phyloP scores from a whole-genome alignment of 768 basidiomycete genomes.

The Dioszegia crocea region DNA sequence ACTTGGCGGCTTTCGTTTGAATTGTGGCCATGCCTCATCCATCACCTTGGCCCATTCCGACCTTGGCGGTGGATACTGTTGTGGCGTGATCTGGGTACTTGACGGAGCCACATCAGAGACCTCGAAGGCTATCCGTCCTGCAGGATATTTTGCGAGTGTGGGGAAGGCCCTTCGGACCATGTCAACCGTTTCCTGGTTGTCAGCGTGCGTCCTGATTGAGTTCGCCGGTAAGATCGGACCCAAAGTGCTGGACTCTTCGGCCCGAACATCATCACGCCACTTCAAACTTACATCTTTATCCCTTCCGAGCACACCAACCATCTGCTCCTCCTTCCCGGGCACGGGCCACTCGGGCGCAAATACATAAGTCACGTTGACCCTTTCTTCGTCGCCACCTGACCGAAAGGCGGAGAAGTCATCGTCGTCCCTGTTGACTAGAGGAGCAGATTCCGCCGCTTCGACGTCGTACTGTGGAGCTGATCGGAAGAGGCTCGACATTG shows the following conservation, averaged over 20 bases:
- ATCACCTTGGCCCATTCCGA: conserved; percentile 8
- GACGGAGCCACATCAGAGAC: conserved; percentile 4
- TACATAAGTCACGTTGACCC: conserved; percentile 5
- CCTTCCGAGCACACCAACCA: conserved; percentile 4
- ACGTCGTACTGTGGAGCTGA: conserved; percentile 2
- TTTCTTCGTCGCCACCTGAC: not conserved
- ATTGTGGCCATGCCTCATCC: conserved; percentile 11
- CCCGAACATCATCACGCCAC: too few relatives aligned
- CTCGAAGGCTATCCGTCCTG: conserved; percentile 2
- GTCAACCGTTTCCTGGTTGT: conserved; percentile 8
- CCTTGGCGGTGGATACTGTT: conserved; percentile 5
- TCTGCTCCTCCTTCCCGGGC: conserved; percentile 4
- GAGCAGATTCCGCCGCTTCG: conserved; percentile 1
- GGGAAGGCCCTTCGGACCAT: conserved; percentile 9
- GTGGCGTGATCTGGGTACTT: not conserved
- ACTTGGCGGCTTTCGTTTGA: conserved; percentile 7
- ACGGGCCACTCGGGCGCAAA: conserved; percentile 9
- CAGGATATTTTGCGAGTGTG: conserved; percentile 4
- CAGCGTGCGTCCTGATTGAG: too few relatives aligned
- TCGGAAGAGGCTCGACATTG: conserved; percentile 4
- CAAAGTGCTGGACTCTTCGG: too few relatives aligned
- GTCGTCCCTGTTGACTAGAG: conserved; percentile 3
- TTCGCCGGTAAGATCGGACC: too few relatives aligned
- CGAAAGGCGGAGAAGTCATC: conserved; percentile 10
- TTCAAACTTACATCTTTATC: conserved; percentile 8